Base-by-base conservation (phyloP, 257 asterid species). In the Eucommia ulmoides region DNA sequence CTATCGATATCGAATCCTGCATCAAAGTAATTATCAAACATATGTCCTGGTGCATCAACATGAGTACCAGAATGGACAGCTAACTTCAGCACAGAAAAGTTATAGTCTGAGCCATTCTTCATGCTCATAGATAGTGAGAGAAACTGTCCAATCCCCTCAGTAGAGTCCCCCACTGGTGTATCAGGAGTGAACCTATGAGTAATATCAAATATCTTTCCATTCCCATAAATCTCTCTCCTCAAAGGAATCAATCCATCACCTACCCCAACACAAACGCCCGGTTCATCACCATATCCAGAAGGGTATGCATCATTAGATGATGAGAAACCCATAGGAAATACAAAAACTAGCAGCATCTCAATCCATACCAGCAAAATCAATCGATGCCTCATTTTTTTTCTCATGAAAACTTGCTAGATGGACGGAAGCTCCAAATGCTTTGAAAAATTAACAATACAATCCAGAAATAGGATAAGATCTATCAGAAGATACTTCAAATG, bases 41-140 rank as follows among this genome's bases (percentile, higher is more conserved):
- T 41, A 66, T 88, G 95, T 0, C 97, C 93, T 2, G 97, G 95
- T 3, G 95, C 93, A 68, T 86, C 95, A 12, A 88, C 97, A 53
- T 88, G 95, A 17, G 95, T 84, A 21, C 95, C 95, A 51, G 95
- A 47, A 65, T 88, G 97, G 54, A 59, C 77, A 19, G 72, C 68
- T 14, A 88, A 3, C 65, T 61, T 74, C 76, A 87, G 16, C 72
- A 74, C 89, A 12, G 96, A 87, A 56, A 78, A 72, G 67, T 84
- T 88, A 62, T 75, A 81, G 52, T 77, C 92, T 21, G 94, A 84
- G 3, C 92, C 95, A 45, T 88, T 84, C 70, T 81, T 88, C 88
- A 84, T 84, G 72, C 88, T 79, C 47, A 23, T 0, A 69, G 68
- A 52, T 25, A 88, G 84, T 7, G 54, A 61, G 23, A 88, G 81